These are phyloP conservation scores for Ulota crispa DNA, from an alignment of 225 moss, liverwort and hornwort species.

Conservation along the genomic window DNA sequence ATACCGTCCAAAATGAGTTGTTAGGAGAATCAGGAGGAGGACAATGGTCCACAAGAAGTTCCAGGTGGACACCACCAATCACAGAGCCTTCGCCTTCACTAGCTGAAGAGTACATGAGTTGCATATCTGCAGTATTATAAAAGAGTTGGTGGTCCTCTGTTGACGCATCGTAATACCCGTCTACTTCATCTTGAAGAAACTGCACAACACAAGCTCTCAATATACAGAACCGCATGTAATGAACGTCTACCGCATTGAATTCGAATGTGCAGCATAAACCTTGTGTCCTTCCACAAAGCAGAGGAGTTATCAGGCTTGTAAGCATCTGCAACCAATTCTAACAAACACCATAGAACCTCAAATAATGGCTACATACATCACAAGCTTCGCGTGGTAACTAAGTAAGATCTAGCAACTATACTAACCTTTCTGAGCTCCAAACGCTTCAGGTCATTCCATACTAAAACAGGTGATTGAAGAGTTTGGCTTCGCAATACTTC, in stretches of 20 bases:
- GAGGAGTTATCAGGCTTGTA: background rate
- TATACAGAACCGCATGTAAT: conserved; percentile 9
- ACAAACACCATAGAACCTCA: background rate
- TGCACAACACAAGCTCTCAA: conserved; percentile 32
- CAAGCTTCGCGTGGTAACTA: background rate
- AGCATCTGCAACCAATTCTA: background rate
- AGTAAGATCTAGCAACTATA: background rate
- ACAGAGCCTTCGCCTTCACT: conserved; percentile 99
- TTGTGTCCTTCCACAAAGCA: background rate
- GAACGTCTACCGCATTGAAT: background rate
- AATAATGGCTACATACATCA: background rate
- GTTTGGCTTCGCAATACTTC: conserved; percentile 76
- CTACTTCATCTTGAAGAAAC: conserved; percentile 90
- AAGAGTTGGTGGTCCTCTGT: conserved; percentile 68
- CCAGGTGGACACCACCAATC: conserved; percentile 91
- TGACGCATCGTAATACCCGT: conserved; percentile 71
- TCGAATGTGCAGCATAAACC: background rate
- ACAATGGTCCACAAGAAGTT: conserved; percentile 91
- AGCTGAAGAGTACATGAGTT: conserved; percentile 83
- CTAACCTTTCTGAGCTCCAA: conserved; percentile 82
- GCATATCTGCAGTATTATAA: conserved; percentile 89
- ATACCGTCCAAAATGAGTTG: conserved; percentile 86
- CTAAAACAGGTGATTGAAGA: conserved; percentile 91
- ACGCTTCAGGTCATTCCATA: conserved; percentile 97
- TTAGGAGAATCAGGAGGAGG: conserved; percentile 68